Percentiles rank a stretch among this genome's conserved stretches.
Conservation (phyloP, 345 rosid genomes). For the Eucalyptus marginata region DNA sequence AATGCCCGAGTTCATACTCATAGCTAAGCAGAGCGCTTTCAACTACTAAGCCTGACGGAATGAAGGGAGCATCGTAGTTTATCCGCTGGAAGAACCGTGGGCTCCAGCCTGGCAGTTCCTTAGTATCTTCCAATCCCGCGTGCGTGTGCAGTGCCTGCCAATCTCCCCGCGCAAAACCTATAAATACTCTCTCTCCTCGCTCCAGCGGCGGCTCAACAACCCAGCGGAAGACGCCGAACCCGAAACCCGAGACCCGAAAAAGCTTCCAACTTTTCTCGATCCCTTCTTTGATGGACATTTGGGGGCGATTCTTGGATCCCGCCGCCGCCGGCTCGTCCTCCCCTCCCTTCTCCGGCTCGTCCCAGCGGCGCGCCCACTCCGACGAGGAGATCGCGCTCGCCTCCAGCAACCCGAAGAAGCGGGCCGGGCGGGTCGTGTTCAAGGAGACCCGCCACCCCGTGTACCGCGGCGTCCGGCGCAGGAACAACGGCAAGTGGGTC, state of each 20-base stretch:
- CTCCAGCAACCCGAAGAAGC: conserved; percentile 48
- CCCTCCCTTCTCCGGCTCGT: background rate
- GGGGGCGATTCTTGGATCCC: background rate
- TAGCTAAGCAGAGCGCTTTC: background rate
- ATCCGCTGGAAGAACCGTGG: background rate
- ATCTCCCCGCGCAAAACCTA: background rate
- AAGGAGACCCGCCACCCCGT: conserved; percentile 53
- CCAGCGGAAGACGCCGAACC: background rate
- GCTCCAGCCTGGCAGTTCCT: background rate
- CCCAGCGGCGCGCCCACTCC: background rate
- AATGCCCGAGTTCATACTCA: background rate
- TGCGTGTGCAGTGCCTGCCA: background rate
- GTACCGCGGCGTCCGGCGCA: conserved; percentile 33
- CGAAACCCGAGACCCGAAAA: background rate
- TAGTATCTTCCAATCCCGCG: background rate
- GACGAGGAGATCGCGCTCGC: conserved; percentile 32
- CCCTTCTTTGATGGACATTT: background rate
- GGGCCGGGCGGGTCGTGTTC: conserved; percentile 50
- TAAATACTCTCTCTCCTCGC: background rate
- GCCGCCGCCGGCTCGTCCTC: background rate
- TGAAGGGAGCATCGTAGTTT: background rate
- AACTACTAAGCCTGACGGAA: background rate
- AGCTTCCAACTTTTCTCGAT: background rate
- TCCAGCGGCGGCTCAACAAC: background rate
- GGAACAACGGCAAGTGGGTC: conserved; percentile 48